Evolutionary conservation across 1,284 basidiomycete species (phyloP), one percentile per base, ranked within the genome.

Genomic region (Trametes versicolor): DNA sequence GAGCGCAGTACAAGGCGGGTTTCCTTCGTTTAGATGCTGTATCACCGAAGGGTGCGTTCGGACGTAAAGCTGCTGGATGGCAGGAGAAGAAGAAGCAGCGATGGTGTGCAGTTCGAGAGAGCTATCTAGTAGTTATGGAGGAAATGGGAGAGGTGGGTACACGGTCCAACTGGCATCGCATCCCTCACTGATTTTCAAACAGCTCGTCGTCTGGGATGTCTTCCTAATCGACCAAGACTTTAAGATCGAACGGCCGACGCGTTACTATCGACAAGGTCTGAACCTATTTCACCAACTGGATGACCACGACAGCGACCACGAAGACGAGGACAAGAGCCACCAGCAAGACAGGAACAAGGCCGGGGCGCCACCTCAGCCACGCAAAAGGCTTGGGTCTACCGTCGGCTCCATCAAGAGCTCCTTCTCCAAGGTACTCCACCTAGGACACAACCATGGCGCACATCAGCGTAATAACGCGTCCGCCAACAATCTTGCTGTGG

Each of bases 71-170:
- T 1, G 81, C 87, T 0, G 80, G 85, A 4, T 93, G 94, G 89
- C 85, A 81, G 62, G 86, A 88, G 61, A 88, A 86, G 70, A 90
- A 89, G 70, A 86, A 90, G 66, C 88, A 89, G 48, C 90, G 92
- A 65, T 99, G 98, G 98, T 98, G 96, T 78, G 89, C 95, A 52
- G 90, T 99, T 3, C 86, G 97, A 25, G 97, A 99, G 71, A 95
- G 94, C 72, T 99, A 96, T 78, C 84, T 99, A 23, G 93, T 97
- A 25, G 89, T 92, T 1, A 86, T 97, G 32, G 88, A 94, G 69
- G 94, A 98, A 69, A 93, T 95, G 32, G 95, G 95, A 67, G 90
- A 94, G 79, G 93, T 94, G 71, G 57, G 82, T 77, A 15, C 15
- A 50, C 19, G 17, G 34, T n/a, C 36, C 53, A 45, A 17, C 19